Conservation (phyloP, 345 rosid species). For the Iberis pinnata region DNA sequence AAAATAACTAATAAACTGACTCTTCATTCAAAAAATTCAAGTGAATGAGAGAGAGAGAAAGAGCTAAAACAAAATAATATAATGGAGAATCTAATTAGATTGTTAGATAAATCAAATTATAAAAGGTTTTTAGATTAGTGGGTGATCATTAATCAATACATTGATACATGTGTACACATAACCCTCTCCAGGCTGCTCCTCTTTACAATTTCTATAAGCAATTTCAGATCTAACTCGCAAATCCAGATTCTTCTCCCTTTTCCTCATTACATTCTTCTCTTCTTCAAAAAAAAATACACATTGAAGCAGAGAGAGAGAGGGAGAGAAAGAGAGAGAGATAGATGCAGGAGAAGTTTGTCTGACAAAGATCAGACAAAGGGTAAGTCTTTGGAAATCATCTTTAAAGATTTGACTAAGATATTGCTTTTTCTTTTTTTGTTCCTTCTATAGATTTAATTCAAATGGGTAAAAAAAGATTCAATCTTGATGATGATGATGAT, state of each 20-base stretch:
- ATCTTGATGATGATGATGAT: constrained; percentile 8
- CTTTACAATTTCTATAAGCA: constrained; percentile 31
- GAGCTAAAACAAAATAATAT: neutral
- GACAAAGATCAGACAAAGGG: constrained; percentile 25
- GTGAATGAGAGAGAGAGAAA: too few relatives aligned
- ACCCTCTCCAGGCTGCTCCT: constrained; percentile 38
- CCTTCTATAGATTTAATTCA: too few relatives aligned
- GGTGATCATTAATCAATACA: constrained; percentile 28
- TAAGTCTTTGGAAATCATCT: constrained; percentile 27
- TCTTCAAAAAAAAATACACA: constrained; percentile 11
- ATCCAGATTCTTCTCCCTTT: constrained; percentile 42
- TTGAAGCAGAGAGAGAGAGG: constrained; percentile 7
- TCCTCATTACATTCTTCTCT: constrained; percentile 39
- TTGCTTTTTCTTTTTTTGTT: neutral
- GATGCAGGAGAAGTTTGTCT: constrained; percentile 28
- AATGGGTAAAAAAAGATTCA: constrained; percentile 6
- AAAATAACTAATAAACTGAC: too few relatives aligned
- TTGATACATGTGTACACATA: constrained; percentile 32
- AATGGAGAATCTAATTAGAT: constrained; percentile 24
- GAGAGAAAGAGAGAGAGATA: neutral
- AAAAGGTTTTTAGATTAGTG: constrained; percentile 22
- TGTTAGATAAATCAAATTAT: constrained; percentile 3
- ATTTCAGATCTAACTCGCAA: constrained; percentile 53
- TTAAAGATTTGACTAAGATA: constrained; percentile 10
- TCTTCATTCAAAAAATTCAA: too few relatives aligned